phyloP scores from a whole-genome alignment of 75 land plant genomes.

The Cunninghamia lanceolata region DNA sequence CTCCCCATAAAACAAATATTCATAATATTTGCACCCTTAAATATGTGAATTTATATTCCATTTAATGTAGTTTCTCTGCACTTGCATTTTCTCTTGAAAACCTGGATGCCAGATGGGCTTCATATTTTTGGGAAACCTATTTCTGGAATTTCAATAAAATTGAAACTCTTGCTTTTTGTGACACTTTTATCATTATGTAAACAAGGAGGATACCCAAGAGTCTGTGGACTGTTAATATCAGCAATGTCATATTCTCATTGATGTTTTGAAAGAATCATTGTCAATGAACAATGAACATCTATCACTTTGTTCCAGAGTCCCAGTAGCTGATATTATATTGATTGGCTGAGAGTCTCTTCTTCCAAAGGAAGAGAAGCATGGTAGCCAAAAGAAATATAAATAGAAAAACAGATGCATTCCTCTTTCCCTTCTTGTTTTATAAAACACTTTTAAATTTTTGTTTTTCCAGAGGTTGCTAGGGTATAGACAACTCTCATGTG shows the following conservation, averaged over 20 bases:
- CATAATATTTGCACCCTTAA: background rate
- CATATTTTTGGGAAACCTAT: background rate
- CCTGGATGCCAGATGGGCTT: background rate
- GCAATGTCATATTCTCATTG: background rate
- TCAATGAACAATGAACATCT: background rate
- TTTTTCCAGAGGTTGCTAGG: too few relatives aligned
- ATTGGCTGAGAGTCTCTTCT: background rate
- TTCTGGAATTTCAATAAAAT: background rate
- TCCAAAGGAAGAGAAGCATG: background rate
- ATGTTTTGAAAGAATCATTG: background rate
- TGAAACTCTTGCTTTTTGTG: background rate
- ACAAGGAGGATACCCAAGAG: background rate
- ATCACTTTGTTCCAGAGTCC: background rate
- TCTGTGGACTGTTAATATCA: background rate
- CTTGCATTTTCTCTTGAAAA: background rate
- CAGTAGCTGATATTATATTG: background rate
- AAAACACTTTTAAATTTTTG: too few relatives aligned
- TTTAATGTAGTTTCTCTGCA: background rate
- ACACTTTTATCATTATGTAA: too few relatives aligned
- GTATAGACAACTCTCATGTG: background rate
- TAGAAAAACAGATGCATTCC: background rate
- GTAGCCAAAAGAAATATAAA: background rate
- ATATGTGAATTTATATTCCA: too few relatives aligned
- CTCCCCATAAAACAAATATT: too few relatives aligned
- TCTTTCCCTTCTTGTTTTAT: background rate